Base-by-base conservation (phyloP, 768 basidiomycete species). In the Leccinum boreale region DNA sequence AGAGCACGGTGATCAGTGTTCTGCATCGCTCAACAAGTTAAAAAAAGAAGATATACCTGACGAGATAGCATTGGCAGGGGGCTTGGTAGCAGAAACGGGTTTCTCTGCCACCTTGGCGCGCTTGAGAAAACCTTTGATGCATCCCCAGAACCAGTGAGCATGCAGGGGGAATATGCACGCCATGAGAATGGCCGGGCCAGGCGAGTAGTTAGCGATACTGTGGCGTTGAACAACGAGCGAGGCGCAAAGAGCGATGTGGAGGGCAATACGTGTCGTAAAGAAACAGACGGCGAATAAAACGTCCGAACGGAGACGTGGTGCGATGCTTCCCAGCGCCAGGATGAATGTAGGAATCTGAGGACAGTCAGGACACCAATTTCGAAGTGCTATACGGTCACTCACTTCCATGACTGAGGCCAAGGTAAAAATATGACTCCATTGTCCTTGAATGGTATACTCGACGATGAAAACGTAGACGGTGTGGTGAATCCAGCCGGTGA, bases 401-500 rank as follows among this genome's bases (percentile, higher is more conserved):
- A 73, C 77, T 74, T 84, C 83, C 83, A 84, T 81, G 21, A 78
- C 57, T 1, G 75, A 73, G 24, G 68, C 71, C 14, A 82, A 66
- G 24, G 74, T 69, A 65, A 85, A 84, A 14, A 81, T 66, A 26
- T 77, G 75, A 3, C 75, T 63, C 72, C 74, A 77, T 8, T 58
- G 62, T 12, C 62, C 59, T 24, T 72, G 67, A 17, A 78, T 68
- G 3, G 75, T 62, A 57, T 78, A 66, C 24, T 79, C 71, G 58
- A 79, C 73, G 10, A 82, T 63, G 46, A 70, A 62, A 55, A 81
- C 65, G 60, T 82, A 81, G 26, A 73, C 58, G 1, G 72, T 61
- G 62, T 81, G 79, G 53, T 84, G 82, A 21, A 81, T 71, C 83
- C 83, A 84, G 3, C 83, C 83, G n/a, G 79, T 81, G 33, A 81